These are phyloP conservation scores for Calonectria pseudoreteaudii DNA, from an alignment of 2,329 filamentous ascomycete genomes.

Conservation along the genomic window DNA sequence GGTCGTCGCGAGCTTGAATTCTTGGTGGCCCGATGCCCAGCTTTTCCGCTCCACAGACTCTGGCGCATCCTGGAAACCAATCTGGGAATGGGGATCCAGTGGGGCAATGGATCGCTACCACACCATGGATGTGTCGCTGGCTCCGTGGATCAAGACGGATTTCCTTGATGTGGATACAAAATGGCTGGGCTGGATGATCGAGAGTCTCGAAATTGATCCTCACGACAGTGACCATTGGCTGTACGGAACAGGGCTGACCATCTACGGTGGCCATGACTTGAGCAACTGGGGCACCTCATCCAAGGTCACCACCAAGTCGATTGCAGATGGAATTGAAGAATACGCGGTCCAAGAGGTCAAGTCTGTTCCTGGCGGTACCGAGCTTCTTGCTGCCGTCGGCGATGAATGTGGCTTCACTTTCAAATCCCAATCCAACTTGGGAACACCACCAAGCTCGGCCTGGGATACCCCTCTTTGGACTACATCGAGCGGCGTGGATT, in stretches of 20 bases:
- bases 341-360: constrained; percentile 62
- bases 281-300: constrained; percentile 64
- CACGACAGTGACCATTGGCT: constrained; percentile 70
- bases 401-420: constrained; percentile 67
- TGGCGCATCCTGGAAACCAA: constrained; percentile 63
- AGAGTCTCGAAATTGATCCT: constrained; percentile 68
- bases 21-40: constrained; percentile 70
- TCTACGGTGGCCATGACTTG: constrained; percentile 66
- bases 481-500: constrained; percentile 59
- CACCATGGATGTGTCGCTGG: constrained; percentile 57
- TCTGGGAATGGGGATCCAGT: constrained; percentile 65
- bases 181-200: constrained; percentile 71
- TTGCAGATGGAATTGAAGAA: constrained; percentile 68
- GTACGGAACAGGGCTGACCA: constrained; percentile 69
- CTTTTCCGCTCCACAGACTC: constrained; percentile 68
- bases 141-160: constrained; percentile 66
- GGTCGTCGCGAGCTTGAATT: constrained; percentile 68
- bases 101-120: constrained; percentile 61
- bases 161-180: constrained; percentile 61
- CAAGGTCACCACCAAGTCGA: constrained; percentile 61
- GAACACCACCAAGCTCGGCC: constrained; percentile 54
- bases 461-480: constrained; percentile 63
- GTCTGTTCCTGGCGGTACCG: constrained; percentile 61
- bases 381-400: constrained; percentile 63
- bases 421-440: constrained; percentile 47